Base-by-base conservation (phyloP, 441 rosid species). In the Adansonia rubrostipa region DNA sequence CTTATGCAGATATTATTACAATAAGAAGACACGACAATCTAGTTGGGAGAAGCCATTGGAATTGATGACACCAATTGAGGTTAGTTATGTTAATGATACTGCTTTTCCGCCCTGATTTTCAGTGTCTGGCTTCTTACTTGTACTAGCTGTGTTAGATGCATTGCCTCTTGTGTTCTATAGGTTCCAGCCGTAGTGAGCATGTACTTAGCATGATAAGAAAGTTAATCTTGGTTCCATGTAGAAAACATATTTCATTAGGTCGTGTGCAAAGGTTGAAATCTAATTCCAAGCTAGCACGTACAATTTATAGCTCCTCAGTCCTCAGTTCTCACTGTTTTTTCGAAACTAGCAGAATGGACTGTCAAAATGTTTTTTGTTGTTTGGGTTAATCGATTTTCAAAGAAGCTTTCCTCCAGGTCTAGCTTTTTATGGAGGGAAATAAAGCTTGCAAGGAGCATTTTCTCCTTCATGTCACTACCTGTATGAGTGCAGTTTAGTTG, bases 41-140 rank as follows among this genome's bases (percentile, higher is more conserved):
- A 90, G 95, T 84, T 96, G 99, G 99, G 99, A 93, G 85, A 96
- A 94, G 92, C 99, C 99, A 40, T 74, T 86, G 60, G 98, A 94
- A 84, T 85, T 96, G 90, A 96, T 96, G 99, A 92, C 99, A 76
- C 91, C 93, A 13, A 82, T 91, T 85, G 99, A 96, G 99, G 98
- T 94, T 79, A 89, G 90, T 84, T 70, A 11, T 54, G 50, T 48
- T 71, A 54, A 33, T 9, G 15, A 76, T 78, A 60, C 22, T 7
- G 33, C 17, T 60, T 72, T 73, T 53, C 68, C 65, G 50, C 57
- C 80, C 51, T 28, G 24, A 40, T 79, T 69, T 80, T 77, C 36
- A 56, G 42, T 73, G 44, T 77, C 42, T 44, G 44, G 71, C 44
- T 71, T 71, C 73, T 42, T 74, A 40, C 19, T 48, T 58, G 6